Evolutionary conservation across 495 filamentous ascomycete species (phyloP).

Genomic region (Neurospora sublineolata): DNA sequence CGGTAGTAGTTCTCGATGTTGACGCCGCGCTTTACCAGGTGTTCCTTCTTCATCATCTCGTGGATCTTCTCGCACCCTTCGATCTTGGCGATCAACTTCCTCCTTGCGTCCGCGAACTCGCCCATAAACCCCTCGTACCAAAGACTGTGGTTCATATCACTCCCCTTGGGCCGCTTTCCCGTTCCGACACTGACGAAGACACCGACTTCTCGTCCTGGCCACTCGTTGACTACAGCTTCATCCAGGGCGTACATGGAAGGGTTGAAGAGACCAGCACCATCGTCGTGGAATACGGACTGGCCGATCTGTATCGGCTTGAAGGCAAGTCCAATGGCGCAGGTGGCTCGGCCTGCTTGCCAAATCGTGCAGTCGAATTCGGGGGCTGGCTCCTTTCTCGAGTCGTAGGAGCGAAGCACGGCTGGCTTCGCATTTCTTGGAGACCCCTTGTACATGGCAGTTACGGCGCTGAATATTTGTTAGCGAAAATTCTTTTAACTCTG

Average conservation of each 20-base stretch:
- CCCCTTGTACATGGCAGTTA: constrained; percentile 86
- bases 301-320: constrained; percentile 95
- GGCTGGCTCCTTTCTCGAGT: constrained; percentile 80
- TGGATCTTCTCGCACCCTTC: constrained; percentile 92
- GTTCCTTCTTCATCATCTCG: constrained; percentile 63
- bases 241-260: constrained; percentile 76
- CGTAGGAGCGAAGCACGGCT: constrained; percentile 79
- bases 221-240: constrained; percentile 85
- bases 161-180: constrained; percentile 69
- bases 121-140: constrained; percentile 95
- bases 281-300: constrained; percentile 86
- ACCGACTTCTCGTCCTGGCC: constrained; percentile 82
- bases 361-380: constrained; percentile 85
- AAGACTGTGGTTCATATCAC: constrained; percentile 52
- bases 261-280: constrained; percentile 86
- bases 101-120: constrained; percentile 80
- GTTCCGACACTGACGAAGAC: constrained; percentile 88
- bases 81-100: constrained; percentile 75
- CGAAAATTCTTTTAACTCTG: neutral
- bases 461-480: constrained; percentile 48
- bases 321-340: constrained; percentile 76
- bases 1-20: constrained; percentile 89
- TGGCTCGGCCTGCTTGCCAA: constrained; percentile 95
- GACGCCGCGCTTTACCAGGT: constrained; percentile 65
- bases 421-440: constrained; percentile 52